Percentiles rank a stretch among this genome's conserved stretches.
Evolutionary conservation across 768 basidiomycete genomes (phyloP).

Genomic region (Calocybe gangraenosa): DNA sequence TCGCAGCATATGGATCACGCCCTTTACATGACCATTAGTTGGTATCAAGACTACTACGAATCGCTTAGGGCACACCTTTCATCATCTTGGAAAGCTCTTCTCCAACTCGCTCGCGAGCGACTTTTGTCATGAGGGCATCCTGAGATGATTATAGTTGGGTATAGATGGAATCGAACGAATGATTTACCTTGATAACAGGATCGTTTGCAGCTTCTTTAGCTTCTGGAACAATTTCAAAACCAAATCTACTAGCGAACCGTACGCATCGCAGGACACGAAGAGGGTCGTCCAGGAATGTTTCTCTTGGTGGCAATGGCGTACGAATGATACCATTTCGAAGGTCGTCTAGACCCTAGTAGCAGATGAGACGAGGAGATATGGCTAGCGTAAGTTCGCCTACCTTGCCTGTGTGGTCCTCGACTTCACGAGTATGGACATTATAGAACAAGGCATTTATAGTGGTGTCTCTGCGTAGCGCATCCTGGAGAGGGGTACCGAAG

Average conservation of each 20-base stretch:
- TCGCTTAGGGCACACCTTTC: conserved; percentile 47
- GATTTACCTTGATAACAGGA: conserved; percentile 54
- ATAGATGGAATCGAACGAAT: no score
- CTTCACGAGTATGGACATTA: conserved; percentile 79
- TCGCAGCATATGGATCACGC: conserved; percentile 66
- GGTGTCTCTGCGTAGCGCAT: conserved; percentile 85
- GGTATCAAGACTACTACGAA: conserved; percentile 2
- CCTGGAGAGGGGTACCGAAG: conserved; percentile 90
- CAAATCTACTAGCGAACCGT: conserved; percentile 88
- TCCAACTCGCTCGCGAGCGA: conserved; percentile 88
- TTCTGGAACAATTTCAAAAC: conserved; percentile 71
- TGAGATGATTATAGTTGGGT: conserved; percentile 12
- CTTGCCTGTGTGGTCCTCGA: conserved; percentile 87
- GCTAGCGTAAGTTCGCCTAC: conserved; percentile 33
- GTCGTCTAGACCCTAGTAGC: conserved; percentile 74
- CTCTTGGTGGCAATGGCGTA: conserved; percentile 80
- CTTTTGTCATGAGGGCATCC: conserved; percentile 72
- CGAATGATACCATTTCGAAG: conserved; percentile 73
- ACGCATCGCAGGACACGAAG: conserved; percentile 87
- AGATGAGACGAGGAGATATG: conserved; percentile 6
- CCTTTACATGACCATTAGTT: conserved; percentile 36
- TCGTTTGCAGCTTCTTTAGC: conserved; percentile 61
- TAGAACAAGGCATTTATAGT: conserved; percentile 98
- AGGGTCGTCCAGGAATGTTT: conserved; percentile 95
- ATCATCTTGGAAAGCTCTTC: conserved; percentile 95